Evolutionary conservation across 106 monocot genomes (phyloP).

Genomic region (Amphibolis antarctica): DNA sequence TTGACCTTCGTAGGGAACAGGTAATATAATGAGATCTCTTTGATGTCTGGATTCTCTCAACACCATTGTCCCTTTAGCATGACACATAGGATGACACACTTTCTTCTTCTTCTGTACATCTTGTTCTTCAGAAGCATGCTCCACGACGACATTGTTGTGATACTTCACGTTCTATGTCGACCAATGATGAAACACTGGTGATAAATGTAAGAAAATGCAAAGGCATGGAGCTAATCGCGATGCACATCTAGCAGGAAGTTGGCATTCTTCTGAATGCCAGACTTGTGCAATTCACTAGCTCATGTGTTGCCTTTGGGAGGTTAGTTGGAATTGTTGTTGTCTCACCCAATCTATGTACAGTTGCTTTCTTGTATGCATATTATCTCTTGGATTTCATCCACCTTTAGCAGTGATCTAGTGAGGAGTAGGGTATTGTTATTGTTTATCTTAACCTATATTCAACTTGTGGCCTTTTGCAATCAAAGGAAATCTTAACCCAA

Average conservation of each 20-base stretch:
- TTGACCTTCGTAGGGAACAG: slow-evolving; percentile 23
- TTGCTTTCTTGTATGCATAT: too few relatives aligned
- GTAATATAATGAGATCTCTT: too few relatives aligned
- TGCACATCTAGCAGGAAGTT: slow-evolving; percentile 18
- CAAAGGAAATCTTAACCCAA: too few relatives aligned
- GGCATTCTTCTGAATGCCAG: background rate
- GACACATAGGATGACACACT: background rate
- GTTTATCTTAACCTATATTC: too few relatives aligned
- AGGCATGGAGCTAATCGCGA: slow-evolving; percentile 67
- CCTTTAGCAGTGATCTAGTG: too few relatives aligned
- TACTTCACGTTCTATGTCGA: slow-evolving; percentile 38
- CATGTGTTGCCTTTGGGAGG: too few relatives aligned
- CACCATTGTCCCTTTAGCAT: background rate
- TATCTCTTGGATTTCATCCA: too few relatives aligned
- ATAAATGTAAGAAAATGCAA: slow-evolving; percentile 58
- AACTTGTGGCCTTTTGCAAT: too few relatives aligned
- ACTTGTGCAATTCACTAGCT: too few relatives aligned
- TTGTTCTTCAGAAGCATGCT: slow-evolving; percentile 21
- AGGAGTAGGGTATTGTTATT: too few relatives aligned
- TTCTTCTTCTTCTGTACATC: slow-evolving; percentile 1
- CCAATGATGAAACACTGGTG: slow-evolving; percentile 29
- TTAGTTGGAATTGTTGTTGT: too few relatives aligned
- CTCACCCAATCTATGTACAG: too few relatives aligned
- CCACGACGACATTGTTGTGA: slow-evolving; percentile 65
- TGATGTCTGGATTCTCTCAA: background rate